Evolutionary conservation across 108 stramenopile genomes (phyloP).

Genomic region (Epipyxis sp.): DNA sequence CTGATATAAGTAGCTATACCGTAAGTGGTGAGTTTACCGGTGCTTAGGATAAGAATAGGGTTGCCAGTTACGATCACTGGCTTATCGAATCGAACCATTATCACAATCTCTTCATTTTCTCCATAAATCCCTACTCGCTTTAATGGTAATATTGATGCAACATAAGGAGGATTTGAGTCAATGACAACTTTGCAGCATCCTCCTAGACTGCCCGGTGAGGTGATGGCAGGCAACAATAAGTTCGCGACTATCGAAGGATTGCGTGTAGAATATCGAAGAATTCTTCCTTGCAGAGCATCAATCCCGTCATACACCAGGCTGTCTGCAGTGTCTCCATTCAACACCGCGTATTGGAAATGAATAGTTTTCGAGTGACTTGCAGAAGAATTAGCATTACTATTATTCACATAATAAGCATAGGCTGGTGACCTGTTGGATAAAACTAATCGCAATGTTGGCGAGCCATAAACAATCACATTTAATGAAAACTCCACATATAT

Average conservation of each 20-base stretch:
- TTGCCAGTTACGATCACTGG: conserved; percentile 12
- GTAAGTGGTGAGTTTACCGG: neutral
- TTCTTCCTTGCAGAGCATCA: neutral
- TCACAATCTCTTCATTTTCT: neutral
- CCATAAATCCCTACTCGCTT: conserved; percentile 1
- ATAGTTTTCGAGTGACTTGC: too few relatives aligned
- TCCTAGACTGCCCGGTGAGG: neutral
- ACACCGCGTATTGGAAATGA: neutral
- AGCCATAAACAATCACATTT: neutral
- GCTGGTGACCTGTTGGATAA: too few relatives aligned
- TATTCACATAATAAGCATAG: too few relatives aligned
- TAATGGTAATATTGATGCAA: neutral
- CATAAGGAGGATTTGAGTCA: conserved; percentile 12
- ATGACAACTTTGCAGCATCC: neutral
- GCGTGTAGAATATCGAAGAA: neutral
- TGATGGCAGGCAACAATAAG: neutral
- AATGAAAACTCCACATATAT: neutral
- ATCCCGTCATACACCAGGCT: conserved; percentile 6
- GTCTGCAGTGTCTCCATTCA: neutral
- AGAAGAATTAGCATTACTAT: too few relatives aligned
- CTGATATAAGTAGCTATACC: too few relatives aligned
- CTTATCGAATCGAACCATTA: conserved; percentile 1
- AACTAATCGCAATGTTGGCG: too few relatives aligned
- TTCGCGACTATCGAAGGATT: neutral
- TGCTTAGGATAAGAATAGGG: neutral